Base-by-base conservation (phyloP, 352 stramenopile genomes). In the Phytophthora rubi region DNA sequence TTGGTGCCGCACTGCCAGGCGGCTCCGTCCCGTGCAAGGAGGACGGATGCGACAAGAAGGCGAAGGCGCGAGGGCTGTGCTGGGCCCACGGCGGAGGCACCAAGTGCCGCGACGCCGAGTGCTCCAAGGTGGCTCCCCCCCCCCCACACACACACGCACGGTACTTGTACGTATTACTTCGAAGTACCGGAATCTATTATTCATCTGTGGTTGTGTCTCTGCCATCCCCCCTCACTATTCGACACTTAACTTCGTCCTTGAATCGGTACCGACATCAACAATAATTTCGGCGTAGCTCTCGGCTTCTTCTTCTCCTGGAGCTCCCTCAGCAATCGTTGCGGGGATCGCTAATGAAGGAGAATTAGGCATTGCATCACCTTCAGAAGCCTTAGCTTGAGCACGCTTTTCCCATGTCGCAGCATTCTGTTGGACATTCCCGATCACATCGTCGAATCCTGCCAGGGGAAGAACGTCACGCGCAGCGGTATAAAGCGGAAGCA, bases 401-500 rank as follows among this genome's bases (percentile, higher is more conserved):
- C 55, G 62, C n/a, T 52, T 21, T 12, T 63, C 62, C 86, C 83
- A 93, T 18, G 70, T 79, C 5, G 62, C 48, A 45, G 77, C 78
- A 59, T 94, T 92, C 4, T 68, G 39, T 26, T 79, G 68, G 21
- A 93, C 79, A 6, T 65, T 72, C 16, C 79, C 65, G 15, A 94
- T 59, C 10, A 91, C 71, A 5, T 59, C 66, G 62, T 87, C 77
- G 51, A 94, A 86, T 18, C 65, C 54, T 7, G 55, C 23, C 39
- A 91, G 65, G 6, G 74, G 70, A 16, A 94, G 39, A 23, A 91
- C 82, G 39, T 88, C 84, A 2, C 59, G 58, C 6, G 73, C 87
- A 4, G 81, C 73, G 18, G 57, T 67, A 59, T 89, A 93, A 18
- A 93, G 73, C 47, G 86, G 86, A 52, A 90, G 73, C 21, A 92